These are phyloP conservation scores for Avicennia marina DNA, from an alignment of 257 asterid genomes.

Conservation along the genomic window DNA sequence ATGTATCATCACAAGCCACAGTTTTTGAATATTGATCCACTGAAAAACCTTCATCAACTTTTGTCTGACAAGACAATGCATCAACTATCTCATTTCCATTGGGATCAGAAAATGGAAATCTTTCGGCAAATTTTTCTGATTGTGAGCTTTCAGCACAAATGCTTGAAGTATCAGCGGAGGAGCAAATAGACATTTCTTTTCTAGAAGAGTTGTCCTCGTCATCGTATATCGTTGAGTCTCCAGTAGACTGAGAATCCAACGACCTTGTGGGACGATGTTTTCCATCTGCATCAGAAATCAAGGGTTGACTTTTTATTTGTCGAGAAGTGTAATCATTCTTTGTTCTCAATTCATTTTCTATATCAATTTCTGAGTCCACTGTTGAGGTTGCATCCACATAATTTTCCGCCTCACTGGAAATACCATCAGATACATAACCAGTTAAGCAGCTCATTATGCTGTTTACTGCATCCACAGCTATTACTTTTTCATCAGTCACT, in stretches of 20 bases:
- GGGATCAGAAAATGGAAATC: conserved; percentile 22
- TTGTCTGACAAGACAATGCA: conserved; percentile 22
- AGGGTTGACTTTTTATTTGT: conserved; percentile 24
- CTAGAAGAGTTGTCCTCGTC: conserved; percentile 31
- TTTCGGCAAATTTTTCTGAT: conserved; percentile 18
- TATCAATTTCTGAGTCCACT: conserved; percentile 71
- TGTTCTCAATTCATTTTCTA: conserved; percentile 56
- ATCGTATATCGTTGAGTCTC: conserved; percentile 50
- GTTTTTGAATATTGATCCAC: conserved; percentile 20
- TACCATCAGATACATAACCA: conserved; percentile 54
- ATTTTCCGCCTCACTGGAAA: conserved; percentile 71
- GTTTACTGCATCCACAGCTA: conserved; percentile 40
- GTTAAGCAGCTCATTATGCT: conserved; percentile 34
- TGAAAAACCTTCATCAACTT: conserved; percentile 19
- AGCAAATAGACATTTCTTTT: conserved; percentile 30
- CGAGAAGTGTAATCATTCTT: conserved; percentile 33
- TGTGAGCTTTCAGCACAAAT: conserved; percentile 31
- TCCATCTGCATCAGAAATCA: conserved; percentile 31
- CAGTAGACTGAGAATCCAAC: conserved; percentile 60
- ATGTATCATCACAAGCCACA: conserved; percentile 20
- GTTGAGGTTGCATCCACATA: conserved; percentile 76
- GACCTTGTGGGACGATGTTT: conserved; percentile 37
- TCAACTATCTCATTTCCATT: conserved; percentile 19
- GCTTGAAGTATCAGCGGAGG: conserved; percentile 30
- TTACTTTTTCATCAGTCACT: conserved; percentile 32